These are phyloP conservation scores for Boletus vinaceobasis DNA, from an alignment of 768 basidiomycete genomes.

Conservation along the genomic window DNA sequence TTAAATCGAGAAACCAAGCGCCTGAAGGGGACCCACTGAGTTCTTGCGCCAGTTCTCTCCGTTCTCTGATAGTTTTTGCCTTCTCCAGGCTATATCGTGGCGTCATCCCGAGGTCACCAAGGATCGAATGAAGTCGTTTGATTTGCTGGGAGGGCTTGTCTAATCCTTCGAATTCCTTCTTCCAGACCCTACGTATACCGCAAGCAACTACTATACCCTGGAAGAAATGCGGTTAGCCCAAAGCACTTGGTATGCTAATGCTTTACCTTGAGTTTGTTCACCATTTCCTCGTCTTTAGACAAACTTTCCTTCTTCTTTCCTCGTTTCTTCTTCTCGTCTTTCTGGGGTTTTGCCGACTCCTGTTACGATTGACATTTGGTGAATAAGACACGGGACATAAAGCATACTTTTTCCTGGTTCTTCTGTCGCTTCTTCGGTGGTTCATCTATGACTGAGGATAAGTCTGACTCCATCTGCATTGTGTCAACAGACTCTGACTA, in stretches of 20 bases:
- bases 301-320: conserved; percentile 35
- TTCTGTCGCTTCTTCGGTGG: conserved; percentile 47
- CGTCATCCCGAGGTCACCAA: conserved; percentile 75
- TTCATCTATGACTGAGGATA: conserved; percentile 60
- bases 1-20: not conserved
- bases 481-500: conserved; percentile 22
- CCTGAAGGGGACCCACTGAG: conserved; percentile 49
- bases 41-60: conserved; percentile 74
- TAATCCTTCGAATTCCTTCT: conserved; percentile 62
- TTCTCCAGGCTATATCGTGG: conserved; percentile 77
- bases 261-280: conserved; percentile 70
- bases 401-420: conserved; percentile 36
- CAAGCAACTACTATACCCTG: conserved; percentile 71
- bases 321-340: conserved; percentile 24
- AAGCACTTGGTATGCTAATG: not conserved
- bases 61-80: conserved; percentile 69
- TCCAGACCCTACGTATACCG: conserved; percentile 76
- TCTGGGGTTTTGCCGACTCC: conserved; percentile 24
- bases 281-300: conserved; percentile 66
- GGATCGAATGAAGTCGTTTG: conserved; percentile 56
- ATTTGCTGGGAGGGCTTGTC: conserved; percentile 62
- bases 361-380: not conserved
- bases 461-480: conserved; percentile 40
- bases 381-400: not conserved
- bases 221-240: not conserved